phyloP scores from a whole-genome alignment of 2,329 filamentous ascomycete genomes.

The Dactylellina drechsleri region DNA sequence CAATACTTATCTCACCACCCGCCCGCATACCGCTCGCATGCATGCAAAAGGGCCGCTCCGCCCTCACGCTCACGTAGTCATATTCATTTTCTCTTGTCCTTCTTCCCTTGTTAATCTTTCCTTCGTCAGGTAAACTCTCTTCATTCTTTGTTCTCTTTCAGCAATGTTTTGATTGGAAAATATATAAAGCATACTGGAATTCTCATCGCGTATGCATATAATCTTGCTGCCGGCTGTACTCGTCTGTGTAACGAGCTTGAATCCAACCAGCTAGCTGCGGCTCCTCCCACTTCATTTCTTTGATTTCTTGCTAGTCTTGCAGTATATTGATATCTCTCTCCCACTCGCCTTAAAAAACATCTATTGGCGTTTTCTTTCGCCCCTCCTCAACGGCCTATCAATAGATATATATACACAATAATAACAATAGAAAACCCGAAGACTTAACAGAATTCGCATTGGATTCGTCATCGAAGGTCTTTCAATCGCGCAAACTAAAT shows the following conservation, averaged over 20 bases:
- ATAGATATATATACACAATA: no score
- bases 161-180: constrained; percentile 9
- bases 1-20: background rate
- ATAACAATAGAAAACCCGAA: no score
- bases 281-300: constrained; percentile 16
- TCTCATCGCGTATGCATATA: background rate
- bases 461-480: no score
- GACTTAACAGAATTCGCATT: no score
- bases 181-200: background rate
- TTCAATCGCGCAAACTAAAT: no score
- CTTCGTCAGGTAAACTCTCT: constrained; percentile 1
- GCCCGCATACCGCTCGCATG: background rate
- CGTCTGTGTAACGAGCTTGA: constrained; percentile 33
- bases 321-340: no score
- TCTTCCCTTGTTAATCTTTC: background rate
- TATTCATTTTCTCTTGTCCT: background rate
- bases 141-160: background rate
- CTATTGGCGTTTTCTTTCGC: no score
- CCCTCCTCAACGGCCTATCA: no score
- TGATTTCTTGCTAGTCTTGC: no score
- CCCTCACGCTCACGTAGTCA: background rate
- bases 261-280: constrained; percentile 33
- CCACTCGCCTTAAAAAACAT: no score
- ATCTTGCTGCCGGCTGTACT: constrained; percentile 29
- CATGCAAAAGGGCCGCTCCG: constrained; percentile 2